Evolutionary conservation across 805 yeast genomes (phyloP).

Genomic region (Peterozyma toletana): DNA sequence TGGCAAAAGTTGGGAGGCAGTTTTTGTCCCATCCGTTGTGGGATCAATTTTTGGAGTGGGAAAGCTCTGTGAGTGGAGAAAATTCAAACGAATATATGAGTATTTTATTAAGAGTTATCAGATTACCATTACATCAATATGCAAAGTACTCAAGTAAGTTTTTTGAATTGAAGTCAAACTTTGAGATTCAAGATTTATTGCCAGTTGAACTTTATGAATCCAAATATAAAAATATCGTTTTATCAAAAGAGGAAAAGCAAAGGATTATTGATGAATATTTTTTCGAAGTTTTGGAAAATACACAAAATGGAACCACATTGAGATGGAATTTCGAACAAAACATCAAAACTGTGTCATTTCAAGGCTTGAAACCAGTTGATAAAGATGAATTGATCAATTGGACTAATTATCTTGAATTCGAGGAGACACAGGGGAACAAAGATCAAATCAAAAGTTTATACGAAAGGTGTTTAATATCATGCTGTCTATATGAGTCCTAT

Average conservation of each 20-base stretch:
- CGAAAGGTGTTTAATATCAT: constrained; percentile 69
- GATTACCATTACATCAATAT: constrained; percentile 79
- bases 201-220: constrained; percentile 10
- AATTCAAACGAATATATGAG: constrained; percentile 28
- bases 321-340: constrained; percentile 72
- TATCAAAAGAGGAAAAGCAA: constrained; percentile 30
- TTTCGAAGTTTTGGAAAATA: constrained; percentile 31
- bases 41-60: constrained; percentile 71
- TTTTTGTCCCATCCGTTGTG: constrained; percentile 76
- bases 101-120: constrained; percentile 37
- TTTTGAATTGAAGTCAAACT: constrained; percentile 27
- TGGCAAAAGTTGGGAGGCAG: constrained; percentile 52
- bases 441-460: constrained; percentile 41
- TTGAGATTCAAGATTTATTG: constrained; percentile 24
- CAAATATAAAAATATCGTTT: constrained; percentile 13
- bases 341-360: constrained; percentile 50
- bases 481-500: constrained; percentile 47
- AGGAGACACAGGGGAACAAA: constrained; percentile 16
- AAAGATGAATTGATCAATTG: constrained; percentile 44
- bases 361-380: constrained; percentile 34
- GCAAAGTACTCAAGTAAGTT: constrained; percentile 62
- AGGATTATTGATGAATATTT: constrained; percentile 37
- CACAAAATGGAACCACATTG: constrained; percentile 45
- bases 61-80: constrained; percentile 26
- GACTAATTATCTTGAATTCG: constrained; percentile 55